These are phyloP conservation scores for Clarireedia monteithiana DNA, from an alignment of 2,329 filamentous ascomycete species.

Conservation along the genomic window DNA sequence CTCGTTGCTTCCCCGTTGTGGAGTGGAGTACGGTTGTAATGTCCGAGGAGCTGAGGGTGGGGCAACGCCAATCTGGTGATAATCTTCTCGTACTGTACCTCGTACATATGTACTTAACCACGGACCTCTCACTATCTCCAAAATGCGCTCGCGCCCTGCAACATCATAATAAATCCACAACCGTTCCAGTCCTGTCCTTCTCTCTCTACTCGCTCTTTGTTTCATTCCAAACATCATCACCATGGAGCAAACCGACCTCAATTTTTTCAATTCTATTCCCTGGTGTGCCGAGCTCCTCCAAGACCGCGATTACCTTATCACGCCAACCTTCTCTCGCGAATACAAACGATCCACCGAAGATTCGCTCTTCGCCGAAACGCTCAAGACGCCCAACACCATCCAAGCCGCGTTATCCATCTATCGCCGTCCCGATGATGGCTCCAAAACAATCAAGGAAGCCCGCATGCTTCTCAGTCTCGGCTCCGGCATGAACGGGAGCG, in stretches of 20 bases:
- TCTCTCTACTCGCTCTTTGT: no score
- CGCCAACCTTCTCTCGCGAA: constrained; percentile 32
- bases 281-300: constrained; percentile 41
- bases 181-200: no score
- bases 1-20: no score
- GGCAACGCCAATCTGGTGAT: no score
- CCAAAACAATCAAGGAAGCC: constrained; percentile 11
- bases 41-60: no score
- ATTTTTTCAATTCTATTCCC: constrained; percentile 34
- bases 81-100: no score
- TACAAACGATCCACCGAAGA: constrained; percentile 39
- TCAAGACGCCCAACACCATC: constrained; percentile 44
- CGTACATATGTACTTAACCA: no score
- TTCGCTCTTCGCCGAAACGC: constrained; percentile 43
- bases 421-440: constrained; percentile 24
- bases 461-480: constrained; percentile 35
- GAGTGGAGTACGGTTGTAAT: no score
- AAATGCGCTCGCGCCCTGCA: no score
- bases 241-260: constrained; percentile 17
- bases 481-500: constrained; percentile 44
- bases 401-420: constrained; percentile 37
- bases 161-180: no score
- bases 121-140: no score
- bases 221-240: not conserved
- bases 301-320: constrained; percentile 34